Conservation (phyloP, 225 moss, liverwort and hornwort genomes). For the Pseudoscleropodium purum region DNA sequence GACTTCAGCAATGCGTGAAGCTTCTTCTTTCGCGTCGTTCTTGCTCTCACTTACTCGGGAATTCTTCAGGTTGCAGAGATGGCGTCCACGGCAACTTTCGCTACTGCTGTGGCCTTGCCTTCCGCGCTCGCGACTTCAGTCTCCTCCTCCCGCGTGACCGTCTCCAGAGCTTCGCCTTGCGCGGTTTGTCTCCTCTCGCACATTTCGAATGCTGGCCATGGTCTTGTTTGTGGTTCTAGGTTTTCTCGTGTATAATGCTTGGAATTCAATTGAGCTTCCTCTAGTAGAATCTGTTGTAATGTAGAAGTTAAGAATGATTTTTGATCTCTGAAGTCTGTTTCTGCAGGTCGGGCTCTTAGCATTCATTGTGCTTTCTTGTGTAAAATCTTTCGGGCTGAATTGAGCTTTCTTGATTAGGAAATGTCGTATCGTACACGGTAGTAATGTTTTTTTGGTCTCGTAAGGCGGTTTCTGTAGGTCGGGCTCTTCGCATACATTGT, state of each 20-base stretch:
- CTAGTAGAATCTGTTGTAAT: neutral
- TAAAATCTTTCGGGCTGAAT: neutral
- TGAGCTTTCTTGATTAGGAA: neutral
- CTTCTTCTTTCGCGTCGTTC: neutral
- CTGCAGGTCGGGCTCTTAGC: neutral
- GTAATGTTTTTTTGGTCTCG: neutral
- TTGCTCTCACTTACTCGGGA: neutral
- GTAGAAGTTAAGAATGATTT: neutral
- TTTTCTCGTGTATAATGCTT: neutral
- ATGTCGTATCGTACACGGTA: neutral
- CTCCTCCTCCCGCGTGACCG: neutral
- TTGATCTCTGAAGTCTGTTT: neutral
- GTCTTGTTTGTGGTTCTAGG: neutral
- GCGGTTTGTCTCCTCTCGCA: neutral
- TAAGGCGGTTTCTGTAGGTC: neutral
- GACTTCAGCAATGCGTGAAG: neutral
- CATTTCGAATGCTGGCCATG: neutral
- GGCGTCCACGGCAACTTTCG: conserved; percentile 20
- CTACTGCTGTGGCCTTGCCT: conserved; percentile 22
- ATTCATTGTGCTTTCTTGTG: neutral
- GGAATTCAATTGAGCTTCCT: neutral
- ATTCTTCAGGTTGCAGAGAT: conserved; percentile 4
- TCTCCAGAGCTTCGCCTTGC: conserved; percentile 5
- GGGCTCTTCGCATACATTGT: neutral
- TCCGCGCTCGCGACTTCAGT: neutral